Conservation (phyloP, 805 yeast genomes). For the Clavispora asparagi region DNA sequence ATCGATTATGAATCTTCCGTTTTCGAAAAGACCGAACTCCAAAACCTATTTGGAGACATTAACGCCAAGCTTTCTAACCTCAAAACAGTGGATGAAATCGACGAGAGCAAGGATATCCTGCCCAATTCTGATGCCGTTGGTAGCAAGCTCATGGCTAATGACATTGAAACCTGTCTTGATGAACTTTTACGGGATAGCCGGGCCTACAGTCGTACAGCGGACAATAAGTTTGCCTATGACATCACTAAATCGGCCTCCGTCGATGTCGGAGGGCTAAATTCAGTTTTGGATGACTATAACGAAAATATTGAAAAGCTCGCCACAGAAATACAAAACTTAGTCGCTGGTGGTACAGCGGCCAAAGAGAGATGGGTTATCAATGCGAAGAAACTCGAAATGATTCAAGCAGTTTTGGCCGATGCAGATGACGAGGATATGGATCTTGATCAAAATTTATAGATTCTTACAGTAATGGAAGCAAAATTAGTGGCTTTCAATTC, state of each 20-base stretch:
- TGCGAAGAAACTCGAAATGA: conserved; percentile 26
- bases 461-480: neutral
- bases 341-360: conserved; percentile 26
- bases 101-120: neutral
- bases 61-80: conserved; percentile 11
- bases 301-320: conserved; percentile 19
- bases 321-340: conserved; percentile 23
- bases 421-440: conserved; percentile 8
- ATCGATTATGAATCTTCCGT: conserved; percentile 3
- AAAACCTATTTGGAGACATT: conserved; percentile 16
- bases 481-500: neutral
- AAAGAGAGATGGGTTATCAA: conserved; percentile 32
- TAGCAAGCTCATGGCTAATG: neutral
- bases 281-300: conserved; percentile 28
- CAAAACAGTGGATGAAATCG: conserved; percentile 13
- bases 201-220: conserved; percentile 17
- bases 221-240: conserved; percentile 20
- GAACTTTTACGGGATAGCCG: conserved; percentile 19
- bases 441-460: neutral
- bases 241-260: conserved; percentile 17
- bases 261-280: conserved; percentile 13
- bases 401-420: conserved; percentile 17
- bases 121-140: neutral
- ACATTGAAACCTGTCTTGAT: conserved; percentile 15
- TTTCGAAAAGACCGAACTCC: conserved; percentile 19